Conservation (phyloP, 2,329 filamentous ascomycete species). For the Pyricularia grisea region DNA sequence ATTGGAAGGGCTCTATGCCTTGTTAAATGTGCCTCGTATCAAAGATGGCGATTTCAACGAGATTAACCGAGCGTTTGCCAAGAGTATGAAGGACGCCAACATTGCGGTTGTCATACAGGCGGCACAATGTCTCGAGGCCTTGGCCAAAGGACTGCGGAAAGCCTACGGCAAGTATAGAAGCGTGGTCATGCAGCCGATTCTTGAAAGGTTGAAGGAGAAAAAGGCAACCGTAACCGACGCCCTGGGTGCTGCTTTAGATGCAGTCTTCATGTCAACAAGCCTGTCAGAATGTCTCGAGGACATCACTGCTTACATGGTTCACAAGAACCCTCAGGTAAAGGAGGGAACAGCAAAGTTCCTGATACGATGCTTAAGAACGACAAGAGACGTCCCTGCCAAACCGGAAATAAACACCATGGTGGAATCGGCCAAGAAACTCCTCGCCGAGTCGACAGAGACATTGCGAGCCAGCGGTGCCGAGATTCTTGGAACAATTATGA, state of each 20-base stretch:
- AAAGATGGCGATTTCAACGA: constrained; percentile 87
- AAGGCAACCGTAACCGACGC: constrained; percentile 85
- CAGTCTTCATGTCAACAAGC: constrained; percentile 53
- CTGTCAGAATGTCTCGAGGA: constrained; percentile 88
- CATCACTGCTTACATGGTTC: constrained; percentile 70
- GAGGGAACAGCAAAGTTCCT: constrained; percentile 91
- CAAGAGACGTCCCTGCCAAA: constrained; percentile 73
- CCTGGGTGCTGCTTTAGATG: constrained; percentile 73
- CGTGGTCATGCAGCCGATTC: constrained; percentile 75
- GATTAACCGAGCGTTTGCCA: constrained; percentile 73
- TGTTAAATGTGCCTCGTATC: constrained; percentile 78
- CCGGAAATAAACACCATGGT: constrained; percentile 76
- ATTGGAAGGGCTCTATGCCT: constrained; percentile 68
- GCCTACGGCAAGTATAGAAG: constrained; percentile 73
- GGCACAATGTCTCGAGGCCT: constrained; percentile 81
- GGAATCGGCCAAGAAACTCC: constrained; percentile 80
- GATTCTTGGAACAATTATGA: constrained; percentile 90
- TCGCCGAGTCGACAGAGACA: constrained; percentile 80
- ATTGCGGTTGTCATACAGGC: constrained; percentile 89
- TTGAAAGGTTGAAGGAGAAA: constrained; percentile 97
- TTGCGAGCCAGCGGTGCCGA: constrained; percentile 86
- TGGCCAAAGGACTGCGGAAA: constrained; percentile 77
- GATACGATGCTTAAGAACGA: constrained; percentile 77
- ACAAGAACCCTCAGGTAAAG: constrained; percentile 98
- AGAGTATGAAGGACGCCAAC: constrained; percentile 98